phyloP scores from a whole-genome alignment of 2,329 filamentous ascomycete genomes.

The Pseudogymnoascus sp. region DNA sequence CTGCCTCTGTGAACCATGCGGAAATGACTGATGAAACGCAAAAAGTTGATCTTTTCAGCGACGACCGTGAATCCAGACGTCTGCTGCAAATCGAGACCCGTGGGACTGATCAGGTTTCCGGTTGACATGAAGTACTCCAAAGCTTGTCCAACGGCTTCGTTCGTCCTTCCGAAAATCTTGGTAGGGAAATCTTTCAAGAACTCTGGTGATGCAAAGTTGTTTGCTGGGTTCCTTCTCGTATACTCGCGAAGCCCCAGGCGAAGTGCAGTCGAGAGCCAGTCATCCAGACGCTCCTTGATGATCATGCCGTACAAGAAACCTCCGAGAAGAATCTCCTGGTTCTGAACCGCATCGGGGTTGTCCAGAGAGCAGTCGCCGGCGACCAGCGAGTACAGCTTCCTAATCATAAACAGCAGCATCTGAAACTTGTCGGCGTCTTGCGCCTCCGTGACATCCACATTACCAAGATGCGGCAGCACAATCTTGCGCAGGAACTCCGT shows the following conservation, averaged over 20 bases:
- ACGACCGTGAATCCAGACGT: slow-evolving; percentile 92
- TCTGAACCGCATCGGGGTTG: slow-evolving; percentile 93
- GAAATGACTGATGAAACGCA: slow-evolving; percentile 98
- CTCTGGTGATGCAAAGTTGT: slow-evolving; percentile 66
- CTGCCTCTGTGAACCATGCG: slow-evolving; percentile 98
- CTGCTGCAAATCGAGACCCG: slow-evolving; percentile 89
- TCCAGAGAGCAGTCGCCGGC: slow-evolving; percentile 88
- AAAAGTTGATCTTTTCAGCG: slow-evolving; percentile 97
- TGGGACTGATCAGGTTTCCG: slow-evolving; percentile 84
- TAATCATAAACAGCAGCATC: slow-evolving; percentile 89
- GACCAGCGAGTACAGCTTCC: slow-evolving; percentile 88
- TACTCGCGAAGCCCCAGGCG: slow-evolving; percentile 49
- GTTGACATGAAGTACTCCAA: slow-evolving; percentile 96
- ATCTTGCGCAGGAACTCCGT: slow-evolving; percentile 85
- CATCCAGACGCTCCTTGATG: slow-evolving; percentile 87
- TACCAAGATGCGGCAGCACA: slow-evolving; percentile 85
- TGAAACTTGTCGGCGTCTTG: slow-evolving; percentile 91
- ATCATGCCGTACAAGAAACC: slow-evolving; percentile 94
- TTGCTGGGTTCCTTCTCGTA: slow-evolving; percentile 46
- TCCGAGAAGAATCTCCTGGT: slow-evolving; percentile 88
- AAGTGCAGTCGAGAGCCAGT: slow-evolving; percentile 59
- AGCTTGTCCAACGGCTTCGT: slow-evolving; percentile 78
- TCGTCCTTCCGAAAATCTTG: slow-evolving; percentile 71
- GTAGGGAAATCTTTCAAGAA: slow-evolving; percentile 74
- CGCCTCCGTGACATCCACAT: slow-evolving; percentile 70